These are phyloP conservation scores for Mrakia blollopis DNA, from an alignment of 768 basidiomycete species.

Conservation along the genomic window DNA sequence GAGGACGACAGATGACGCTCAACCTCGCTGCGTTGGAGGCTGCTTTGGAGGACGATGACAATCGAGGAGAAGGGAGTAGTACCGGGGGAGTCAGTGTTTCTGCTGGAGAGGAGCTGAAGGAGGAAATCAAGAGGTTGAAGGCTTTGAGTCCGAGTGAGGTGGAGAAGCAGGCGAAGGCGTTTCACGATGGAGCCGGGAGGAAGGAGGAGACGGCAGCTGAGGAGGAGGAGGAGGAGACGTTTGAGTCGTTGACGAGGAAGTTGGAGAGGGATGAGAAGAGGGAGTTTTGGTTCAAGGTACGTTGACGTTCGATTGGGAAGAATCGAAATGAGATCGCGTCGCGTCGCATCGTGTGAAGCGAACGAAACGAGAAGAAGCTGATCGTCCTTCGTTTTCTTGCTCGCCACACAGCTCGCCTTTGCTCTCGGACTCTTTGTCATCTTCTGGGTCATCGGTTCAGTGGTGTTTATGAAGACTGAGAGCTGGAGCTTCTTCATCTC, in stretches of 20 bases:
- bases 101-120: conserved; percentile 53
- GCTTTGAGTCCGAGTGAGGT: not conserved
- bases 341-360: no score
- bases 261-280: conserved; percentile 46
- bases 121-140: not conserved
- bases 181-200: conserved; percentile 47
- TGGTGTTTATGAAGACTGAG: conserved; percentile 36
- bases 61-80: no score
- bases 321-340: not conserved
- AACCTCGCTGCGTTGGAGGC: conserved; percentile 58
- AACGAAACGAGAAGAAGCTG: not conserved
- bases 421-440: not conserved
- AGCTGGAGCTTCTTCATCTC: conserved; percentile 35
- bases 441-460: conserved; percentile 32
- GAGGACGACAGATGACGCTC: conserved; percentile 51
- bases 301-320: conserved; percentile 17
- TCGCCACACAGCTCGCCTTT: not conserved
- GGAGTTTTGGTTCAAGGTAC: conserved; percentile 48
- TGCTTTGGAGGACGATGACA: conserved; percentile 41
- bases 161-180: conserved; percentile 45
- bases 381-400: conserved; percentile 36
- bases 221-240: conserved; percentile 33
- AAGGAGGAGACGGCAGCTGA: not conserved
- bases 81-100: conserved; percentile 52
- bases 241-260: conserved; percentile 36